A percentile compares a stretch with the other conserved stretches of the same genome.
Evolutionary conservation across 2,329 filamentous ascomycete genomes (phyloP).

Genomic region (Alternaria sp.): DNA sequence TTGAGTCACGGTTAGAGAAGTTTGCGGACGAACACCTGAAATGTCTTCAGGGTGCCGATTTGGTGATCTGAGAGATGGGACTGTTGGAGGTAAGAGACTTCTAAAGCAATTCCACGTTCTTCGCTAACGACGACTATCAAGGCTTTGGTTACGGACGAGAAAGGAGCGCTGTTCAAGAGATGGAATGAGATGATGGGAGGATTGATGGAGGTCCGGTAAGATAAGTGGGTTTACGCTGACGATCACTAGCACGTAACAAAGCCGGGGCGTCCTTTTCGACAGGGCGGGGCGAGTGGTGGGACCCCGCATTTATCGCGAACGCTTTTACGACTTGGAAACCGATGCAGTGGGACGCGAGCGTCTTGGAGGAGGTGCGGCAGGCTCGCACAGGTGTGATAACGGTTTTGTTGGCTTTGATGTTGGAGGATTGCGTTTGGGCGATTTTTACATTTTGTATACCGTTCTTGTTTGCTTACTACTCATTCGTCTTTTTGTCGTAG

Average conservation of each 20-base stretch:
- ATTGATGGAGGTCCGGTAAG: not conserved
- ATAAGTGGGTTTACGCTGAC: not conserved
- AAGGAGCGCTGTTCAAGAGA: not conserved
- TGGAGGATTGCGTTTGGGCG: not conserved
- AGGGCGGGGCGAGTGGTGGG: conserved; percentile 21
- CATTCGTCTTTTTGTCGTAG: not conserved
- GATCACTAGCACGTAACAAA: conserved; percentile 5
- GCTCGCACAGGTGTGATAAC: not conserved
- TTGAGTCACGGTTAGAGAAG: not conserved
- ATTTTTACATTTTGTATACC: not conserved
- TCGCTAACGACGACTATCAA: not conserved
- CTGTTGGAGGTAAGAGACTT: not conserved
- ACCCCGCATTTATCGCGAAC: conserved; percentile 8
- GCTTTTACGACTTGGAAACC: not conserved
- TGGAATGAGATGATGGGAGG: not conserved
- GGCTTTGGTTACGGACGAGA: not conserved
- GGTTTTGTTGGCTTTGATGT: not conserved
- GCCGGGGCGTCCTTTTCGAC: conserved; percentile 20
- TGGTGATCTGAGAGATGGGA: not conserved
- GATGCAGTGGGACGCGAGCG: not conserved
- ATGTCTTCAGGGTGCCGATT: not conserved
- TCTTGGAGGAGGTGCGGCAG: not conserved
- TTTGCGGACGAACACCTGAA: not conserved
- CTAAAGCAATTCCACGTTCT: not conserved
- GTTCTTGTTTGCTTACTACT: not conserved